phyloP scores from a whole-genome alignment of 2,329 filamentous ascomycete species.

The Cercospora citrullina region DNA sequence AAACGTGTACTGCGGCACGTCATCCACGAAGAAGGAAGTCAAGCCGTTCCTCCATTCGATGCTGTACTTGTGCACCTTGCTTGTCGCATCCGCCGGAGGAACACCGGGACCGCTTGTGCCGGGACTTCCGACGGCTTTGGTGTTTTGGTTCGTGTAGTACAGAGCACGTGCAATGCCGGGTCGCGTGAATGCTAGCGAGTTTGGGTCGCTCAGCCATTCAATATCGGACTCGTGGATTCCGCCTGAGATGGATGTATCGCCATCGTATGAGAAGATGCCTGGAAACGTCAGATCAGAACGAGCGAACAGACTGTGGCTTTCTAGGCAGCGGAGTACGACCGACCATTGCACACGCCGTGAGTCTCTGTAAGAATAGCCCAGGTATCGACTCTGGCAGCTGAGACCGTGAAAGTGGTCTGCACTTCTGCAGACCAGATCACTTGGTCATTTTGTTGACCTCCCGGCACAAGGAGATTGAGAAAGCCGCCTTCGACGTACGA shows the following conservation, averaged over 20 bases:
- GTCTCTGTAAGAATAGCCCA: constrained; percentile 22
- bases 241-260: constrained; percentile 17
- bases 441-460: constrained; percentile 12
- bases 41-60: constrained; percentile 25
- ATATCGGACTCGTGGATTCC: constrained; percentile 27
- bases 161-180: constrained; percentile 14
- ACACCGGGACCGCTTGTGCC: constrained; percentile 10
- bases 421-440: constrained; percentile 20
- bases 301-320: neutral
- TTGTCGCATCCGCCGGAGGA: constrained; percentile 12
- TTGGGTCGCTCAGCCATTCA: constrained; percentile 28
- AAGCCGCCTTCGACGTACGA: constrained; percentile 15
- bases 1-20: constrained; percentile 16
- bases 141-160: constrained; percentile 24
- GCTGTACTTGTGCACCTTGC: constrained; percentile 23
- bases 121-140: neutral
- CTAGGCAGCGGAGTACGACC: neutral
- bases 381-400: constrained; percentile 20
- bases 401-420: constrained; percentile 17
- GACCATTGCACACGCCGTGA: constrained; percentile 22
- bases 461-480: constrained; percentile 21
- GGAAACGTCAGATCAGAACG: neutral
- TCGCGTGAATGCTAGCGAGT: constrained; percentile 11
- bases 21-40: constrained; percentile 25
- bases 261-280: constrained; percentile 28